Evolutionary conservation across 345 rosid genomes (phyloP).

Genomic region (Camelina hispida): DNA sequence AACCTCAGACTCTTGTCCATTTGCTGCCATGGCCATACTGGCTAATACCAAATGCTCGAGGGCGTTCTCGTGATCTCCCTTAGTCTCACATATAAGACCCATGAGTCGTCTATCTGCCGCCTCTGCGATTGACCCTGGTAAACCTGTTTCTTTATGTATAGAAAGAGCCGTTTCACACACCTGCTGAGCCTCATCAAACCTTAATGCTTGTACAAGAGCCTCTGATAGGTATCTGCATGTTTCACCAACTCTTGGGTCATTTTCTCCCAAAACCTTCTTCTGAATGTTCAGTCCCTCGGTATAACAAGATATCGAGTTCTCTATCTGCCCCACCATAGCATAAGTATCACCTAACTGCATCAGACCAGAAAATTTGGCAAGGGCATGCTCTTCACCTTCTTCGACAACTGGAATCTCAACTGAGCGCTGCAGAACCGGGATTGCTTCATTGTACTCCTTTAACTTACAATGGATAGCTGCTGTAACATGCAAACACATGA

Average conservation of each 20-base stretch:
- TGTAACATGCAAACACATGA: slow-evolving; percentile 85
- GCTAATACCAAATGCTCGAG: slow-evolving; percentile 92
- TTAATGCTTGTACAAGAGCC: slow-evolving; percentile 85
- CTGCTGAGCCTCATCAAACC: slow-evolving; percentile 75
- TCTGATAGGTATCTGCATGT: slow-evolving; percentile 86
- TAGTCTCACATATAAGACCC: slow-evolving; percentile 93
- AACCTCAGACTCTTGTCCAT: slow-evolving; percentile 82
- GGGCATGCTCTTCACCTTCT: slow-evolving; percentile 79
- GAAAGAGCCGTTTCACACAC: slow-evolving; percentile 77
- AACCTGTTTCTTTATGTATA: slow-evolving; percentile 66
- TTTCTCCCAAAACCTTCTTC: slow-evolving; percentile 76
- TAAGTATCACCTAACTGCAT: slow-evolving; percentile 97
- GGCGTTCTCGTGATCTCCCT: slow-evolving; percentile 82
- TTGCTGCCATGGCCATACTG: slow-evolving; percentile 86
- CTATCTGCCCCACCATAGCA: slow-evolving; percentile 86
- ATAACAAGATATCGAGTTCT: slow-evolving; percentile 74
- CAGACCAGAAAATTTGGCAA: slow-evolving; percentile 86
- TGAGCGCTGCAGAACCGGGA: slow-evolving; percentile 78
- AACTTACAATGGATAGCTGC: slow-evolving; percentile 86
- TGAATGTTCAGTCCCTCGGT: slow-evolving; percentile 73
- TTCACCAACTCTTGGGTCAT: slow-evolving; percentile 80
- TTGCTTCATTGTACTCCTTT: slow-evolving; percentile 73
- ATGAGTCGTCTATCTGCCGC: slow-evolving; percentile 89
- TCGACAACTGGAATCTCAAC: slow-evolving; percentile 69
- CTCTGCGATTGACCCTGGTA: slow-evolving; percentile 76